Evolutionary conservation across 805 yeast genomes (phyloP).

Genomic region (Candida parachauliodes): DNA sequence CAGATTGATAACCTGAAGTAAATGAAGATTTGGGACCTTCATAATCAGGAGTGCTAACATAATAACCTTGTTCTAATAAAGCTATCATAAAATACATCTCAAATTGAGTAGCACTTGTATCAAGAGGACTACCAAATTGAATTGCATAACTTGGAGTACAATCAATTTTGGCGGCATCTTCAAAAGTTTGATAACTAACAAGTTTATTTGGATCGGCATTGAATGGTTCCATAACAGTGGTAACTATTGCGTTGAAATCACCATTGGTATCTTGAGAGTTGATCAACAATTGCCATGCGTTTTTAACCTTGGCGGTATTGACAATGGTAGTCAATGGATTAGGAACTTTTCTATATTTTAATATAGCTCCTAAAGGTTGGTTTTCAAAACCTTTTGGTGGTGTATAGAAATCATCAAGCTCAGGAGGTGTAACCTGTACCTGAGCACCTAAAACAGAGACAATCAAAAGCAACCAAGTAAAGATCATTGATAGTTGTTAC

Average conservation of each 20-base stretch:
- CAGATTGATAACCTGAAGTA: constrained; percentile 30
- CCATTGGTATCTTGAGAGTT: constrained; percentile 23
- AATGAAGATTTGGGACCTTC: constrained; percentile 32
- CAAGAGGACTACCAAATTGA: constrained; percentile 12
- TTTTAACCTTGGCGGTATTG: constrained; percentile 18
- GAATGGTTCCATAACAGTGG: constrained; percentile 27
- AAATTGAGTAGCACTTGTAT: constrained; percentile 13
- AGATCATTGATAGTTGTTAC: too few relatives aligned
- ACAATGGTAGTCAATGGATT: constrained; percentile 15
- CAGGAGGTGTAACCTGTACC: constrained; percentile 13
- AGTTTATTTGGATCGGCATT: constrained; percentile 25
- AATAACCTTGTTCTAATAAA: constrained; percentile 28
- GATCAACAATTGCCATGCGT: constrained; percentile 20
- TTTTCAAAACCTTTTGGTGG: constrained; percentile 22
- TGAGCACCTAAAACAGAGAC: too few relatives aligned
- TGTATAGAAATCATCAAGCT: constrained; percentile 21
- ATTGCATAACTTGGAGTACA: constrained; percentile 28
- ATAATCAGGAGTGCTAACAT: constrained; percentile 31
- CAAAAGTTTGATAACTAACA: constrained; percentile 26
- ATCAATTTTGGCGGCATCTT: constrained; percentile 23
- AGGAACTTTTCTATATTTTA: constrained; percentile 20
- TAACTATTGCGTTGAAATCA: constrained; percentile 20
- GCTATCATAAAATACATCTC: constrained; percentile 17
- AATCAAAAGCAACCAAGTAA: too few relatives aligned
- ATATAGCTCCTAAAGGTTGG: constrained; percentile 18